A percentile compares a stretch with the other conserved stretches of the same genome.
Evolutionary conservation across 306 rosid genomes (phyloP).

Genomic region (Acacia confusa): DNA sequence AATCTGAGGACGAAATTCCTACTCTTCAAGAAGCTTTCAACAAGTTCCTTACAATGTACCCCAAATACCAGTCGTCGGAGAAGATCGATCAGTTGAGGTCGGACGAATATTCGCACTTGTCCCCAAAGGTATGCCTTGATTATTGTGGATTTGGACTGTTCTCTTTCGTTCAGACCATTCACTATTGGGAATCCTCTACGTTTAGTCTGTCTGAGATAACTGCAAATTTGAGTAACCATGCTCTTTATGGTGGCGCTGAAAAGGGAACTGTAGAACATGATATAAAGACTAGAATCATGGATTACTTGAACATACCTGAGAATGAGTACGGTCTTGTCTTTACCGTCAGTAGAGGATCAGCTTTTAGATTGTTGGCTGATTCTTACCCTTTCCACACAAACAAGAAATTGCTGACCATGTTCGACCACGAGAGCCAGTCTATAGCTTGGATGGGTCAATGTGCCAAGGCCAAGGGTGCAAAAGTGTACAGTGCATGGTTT

Average conservation of each 20-base stretch:
- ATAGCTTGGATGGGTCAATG: slow-evolving; percentile 95
- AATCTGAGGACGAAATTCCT: slow-evolving; percentile 71
- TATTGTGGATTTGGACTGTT: slow-evolving; percentile 97
- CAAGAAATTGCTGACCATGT: slow-evolving; percentile 91
- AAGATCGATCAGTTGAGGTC: slow-evolving; percentile 85
- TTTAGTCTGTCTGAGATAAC: slow-evolving; percentile 97
- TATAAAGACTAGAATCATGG: slow-evolving; percentile 81
- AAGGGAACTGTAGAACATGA: slow-evolving; percentile 91
- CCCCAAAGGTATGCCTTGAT: slow-evolving; percentile 97
- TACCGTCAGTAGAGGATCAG: slow-evolving; percentile 96
- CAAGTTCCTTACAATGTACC: slow-evolving; percentile 91
- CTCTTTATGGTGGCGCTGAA: slow-evolving; percentile 90
- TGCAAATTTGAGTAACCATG: slow-evolving; percentile 92
- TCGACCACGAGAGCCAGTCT: slow-evolving; percentile 93
- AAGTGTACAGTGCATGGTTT: slow-evolving; percentile 88
- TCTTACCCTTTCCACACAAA: slow-evolving; percentile 93
- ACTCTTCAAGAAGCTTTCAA: slow-evolving; percentile 60
- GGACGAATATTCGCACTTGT: slow-evolving; percentile 79
- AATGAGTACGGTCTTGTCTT: slow-evolving; percentile 92
- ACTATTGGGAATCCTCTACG: slow-evolving; percentile 93
- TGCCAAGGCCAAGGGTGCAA: slow-evolving; percentile 91
- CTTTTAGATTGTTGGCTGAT: slow-evolving; percentile 79
- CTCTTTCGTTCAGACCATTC: slow-evolving; percentile 87
- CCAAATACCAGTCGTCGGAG: slow-evolving; percentile 78
- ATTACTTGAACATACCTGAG: slow-evolving; percentile 94